phyloP scores from a whole-genome alignment of 1,284 basidiomycete genomes.

The Vanrija sp. region DNA sequence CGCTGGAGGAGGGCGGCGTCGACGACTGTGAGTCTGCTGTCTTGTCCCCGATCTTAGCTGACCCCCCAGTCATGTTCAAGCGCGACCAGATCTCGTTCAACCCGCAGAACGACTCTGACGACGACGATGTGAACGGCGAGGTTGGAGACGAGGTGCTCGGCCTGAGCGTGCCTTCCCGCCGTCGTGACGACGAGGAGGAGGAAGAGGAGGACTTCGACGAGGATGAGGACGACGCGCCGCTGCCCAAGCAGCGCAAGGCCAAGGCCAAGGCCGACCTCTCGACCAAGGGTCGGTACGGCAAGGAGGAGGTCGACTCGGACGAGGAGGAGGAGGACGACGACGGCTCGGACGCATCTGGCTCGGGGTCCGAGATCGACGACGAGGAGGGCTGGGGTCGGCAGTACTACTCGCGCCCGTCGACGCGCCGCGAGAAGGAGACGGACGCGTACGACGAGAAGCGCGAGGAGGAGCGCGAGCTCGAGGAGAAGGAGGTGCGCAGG shows the following conservation, averaged over 20 bases:
- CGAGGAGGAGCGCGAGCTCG: slow-evolving; percentile 21
- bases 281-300: slow-evolving; percentile 46
- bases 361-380: slow-evolving; percentile 46
- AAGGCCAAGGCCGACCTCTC: slow-evolving; percentile 44
- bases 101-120: slow-evolving; percentile 53
- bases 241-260: slow-evolving; percentile 39
- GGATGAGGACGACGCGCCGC: slow-evolving; percentile 39
- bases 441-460: slow-evolving; percentile 52
- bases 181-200: slow-evolving; percentile 30
- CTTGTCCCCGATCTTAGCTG: slow-evolving; percentile 24
- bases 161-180: slow-evolving; percentile 38
- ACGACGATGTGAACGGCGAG: slow-evolving; percentile 43
- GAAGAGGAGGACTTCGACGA: slow-evolving; percentile 39
- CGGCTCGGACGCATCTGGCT: slow-evolving; percentile 18
- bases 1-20: slow-evolving; percentile 47
- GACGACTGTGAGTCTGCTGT: slow-evolving; percentile 48
- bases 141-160: slow-evolving; percentile 68
- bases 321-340: slow-evolving; percentile 55
- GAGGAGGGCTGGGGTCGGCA: slow-evolving; percentile 73
- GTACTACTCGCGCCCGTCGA: slow-evolving; percentile 65
- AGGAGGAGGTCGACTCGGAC: slow-evolving; percentile 51
- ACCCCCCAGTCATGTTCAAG: slow-evolving; percentile 47
- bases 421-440: slow-evolving; percentile 21
- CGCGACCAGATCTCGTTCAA: slow-evolving; percentile 76
- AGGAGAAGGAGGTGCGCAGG: slow-evolving; percentile 53